phyloP scores from a whole-genome alignment of 2,329 filamentous ascomycete species.

The Didymella lethalis region DNA sequence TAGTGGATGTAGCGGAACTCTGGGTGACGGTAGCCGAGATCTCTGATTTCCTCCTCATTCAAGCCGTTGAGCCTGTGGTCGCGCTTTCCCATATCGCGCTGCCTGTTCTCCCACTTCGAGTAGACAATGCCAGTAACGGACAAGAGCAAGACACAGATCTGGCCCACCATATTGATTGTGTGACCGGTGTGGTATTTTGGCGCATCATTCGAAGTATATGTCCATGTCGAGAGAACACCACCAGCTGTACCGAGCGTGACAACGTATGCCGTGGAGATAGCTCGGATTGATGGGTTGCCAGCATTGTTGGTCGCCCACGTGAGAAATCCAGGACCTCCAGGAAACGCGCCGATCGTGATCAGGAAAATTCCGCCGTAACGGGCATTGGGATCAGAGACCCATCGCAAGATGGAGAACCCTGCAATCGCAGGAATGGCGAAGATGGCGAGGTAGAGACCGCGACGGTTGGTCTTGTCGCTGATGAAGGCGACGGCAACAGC shows the following conservation, averaged over 20 bases:
- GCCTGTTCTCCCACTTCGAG: conserved; percentile 62
- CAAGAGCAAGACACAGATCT: conserved; percentile 57
- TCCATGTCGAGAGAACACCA: conserved; percentile 65
- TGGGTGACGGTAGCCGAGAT: conserved; percentile 63
- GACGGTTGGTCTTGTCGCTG: conserved; percentile 49
- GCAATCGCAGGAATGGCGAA: conserved; percentile 55
- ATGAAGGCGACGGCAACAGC: conserved; percentile 49
- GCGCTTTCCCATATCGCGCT: conserved; percentile 58
- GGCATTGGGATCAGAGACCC: conserved; percentile 64
- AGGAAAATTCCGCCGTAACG: conserved; percentile 64
- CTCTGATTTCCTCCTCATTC: conserved; percentile 56
- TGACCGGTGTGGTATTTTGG: conserved; percentile 79
- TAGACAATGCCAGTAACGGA: conserved; percentile 61
- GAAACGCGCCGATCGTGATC: conserved; percentile 64
- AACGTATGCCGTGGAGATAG: conserved; percentile 64
- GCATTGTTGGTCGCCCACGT: conserved; percentile 68
- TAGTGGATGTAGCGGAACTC: conserved; percentile 64
- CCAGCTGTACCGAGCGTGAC: conserved; percentile 72
- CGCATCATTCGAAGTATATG: conserved; percentile 62
- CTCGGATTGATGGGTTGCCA: conserved; percentile 63
- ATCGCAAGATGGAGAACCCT: conserved; percentile 63
- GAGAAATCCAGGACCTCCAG: conserved; percentile 65
- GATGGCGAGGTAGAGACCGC: conserved; percentile 48
- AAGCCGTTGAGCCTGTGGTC: conserved; percentile 60
- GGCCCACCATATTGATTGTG: conserved; percentile 64